These are phyloP conservation scores for Phytophthora pseudosyringae DNA, from an alignment of 352 stramenopile species.

Conservation along the genomic window DNA sequence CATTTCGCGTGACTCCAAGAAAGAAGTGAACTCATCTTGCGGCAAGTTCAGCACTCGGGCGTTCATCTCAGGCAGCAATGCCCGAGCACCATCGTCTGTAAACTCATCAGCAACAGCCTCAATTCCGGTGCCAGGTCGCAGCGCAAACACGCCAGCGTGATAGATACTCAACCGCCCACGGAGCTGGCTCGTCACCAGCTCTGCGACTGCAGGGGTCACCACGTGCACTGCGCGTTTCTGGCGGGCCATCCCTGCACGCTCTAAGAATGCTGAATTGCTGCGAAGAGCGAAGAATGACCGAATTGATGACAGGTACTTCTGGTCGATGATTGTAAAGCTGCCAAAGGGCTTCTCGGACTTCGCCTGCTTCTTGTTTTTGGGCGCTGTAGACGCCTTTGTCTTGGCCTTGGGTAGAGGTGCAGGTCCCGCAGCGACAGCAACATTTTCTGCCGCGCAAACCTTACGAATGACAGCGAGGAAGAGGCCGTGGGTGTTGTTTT, in stretches of 20 bases:
- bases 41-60: conserved; percentile 60
- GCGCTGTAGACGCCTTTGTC: conserved; percentile 10
- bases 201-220: conserved; percentile 60
- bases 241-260: conserved; percentile 67
- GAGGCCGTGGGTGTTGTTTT: conserved; percentile 98
- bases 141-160: conserved; percentile 64
- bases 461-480: conserved; percentile 97
- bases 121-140: conserved; percentile 35
- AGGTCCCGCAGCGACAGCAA: conserved; percentile 44
- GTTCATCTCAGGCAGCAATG: conserved; percentile 58
- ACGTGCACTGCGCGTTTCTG: conserved; percentile 72
- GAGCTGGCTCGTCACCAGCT: conserved; percentile 46
- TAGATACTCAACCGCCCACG: conserved; percentile 64
- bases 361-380: conserved; percentile 57
- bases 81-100: conserved; percentile 70
- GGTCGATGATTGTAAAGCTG: conserved; percentile 56
- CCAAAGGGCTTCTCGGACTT: conserved; percentile 73
- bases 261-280: conserved; percentile 50
- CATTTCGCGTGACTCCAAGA: conserved; percentile 72
- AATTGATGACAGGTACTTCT: conserved; percentile 45
- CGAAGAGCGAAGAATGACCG: conserved; percentile 54
- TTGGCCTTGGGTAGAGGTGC: conserved; percentile 30
- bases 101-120: conserved; percentile 52
- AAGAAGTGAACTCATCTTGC: conserved; percentile 67
- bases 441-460: conserved; percentile 29